Conservation (phyloP, 2,329 filamentous ascomycete genomes). For the Pseudophaeomoniella oleicola region DNA sequence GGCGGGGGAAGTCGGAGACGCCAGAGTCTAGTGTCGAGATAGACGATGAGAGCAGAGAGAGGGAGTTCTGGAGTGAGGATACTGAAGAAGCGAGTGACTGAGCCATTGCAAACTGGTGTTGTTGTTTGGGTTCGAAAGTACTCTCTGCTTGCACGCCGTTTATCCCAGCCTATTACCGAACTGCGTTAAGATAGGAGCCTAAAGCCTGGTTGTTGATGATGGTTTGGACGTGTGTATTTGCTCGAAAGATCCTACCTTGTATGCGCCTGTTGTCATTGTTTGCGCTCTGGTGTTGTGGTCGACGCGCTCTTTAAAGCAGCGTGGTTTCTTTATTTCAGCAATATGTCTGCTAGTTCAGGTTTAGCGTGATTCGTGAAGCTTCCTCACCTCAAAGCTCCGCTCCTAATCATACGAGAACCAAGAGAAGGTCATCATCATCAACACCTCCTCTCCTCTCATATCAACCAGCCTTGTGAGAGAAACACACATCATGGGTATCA, state of each 20-base stretch:
- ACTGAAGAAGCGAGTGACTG: slow-evolving; percentile 45
- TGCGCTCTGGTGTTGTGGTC: too few relatives aligned
- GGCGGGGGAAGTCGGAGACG: slow-evolving; percentile 48
- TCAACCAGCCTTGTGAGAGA: slow-evolving; percentile 19
- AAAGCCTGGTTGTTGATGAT: too few relatives aligned
- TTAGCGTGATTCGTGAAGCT: slow-evolving; percentile 2
- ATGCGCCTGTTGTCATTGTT: too few relatives aligned
- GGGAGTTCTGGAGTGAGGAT: slow-evolving; percentile 43
- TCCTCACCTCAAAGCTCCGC: slow-evolving; percentile 4
- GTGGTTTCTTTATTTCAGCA: slow-evolving; percentile 1
- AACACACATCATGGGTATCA: slow-evolving; percentile 54
- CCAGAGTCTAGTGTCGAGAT: slow-evolving; percentile 48
- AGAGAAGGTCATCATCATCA: slow-evolving; percentile 5
- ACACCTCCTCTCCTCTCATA: slow-evolving; percentile 4
- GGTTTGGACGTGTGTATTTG: too few relatives aligned
- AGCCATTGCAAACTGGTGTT: slow-evolving; percentile 17
- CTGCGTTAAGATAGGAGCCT: too few relatives aligned
- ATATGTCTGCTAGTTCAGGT: too few relatives aligned
- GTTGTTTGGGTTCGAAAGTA: not conserved
- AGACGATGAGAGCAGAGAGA: slow-evolving; percentile 47
- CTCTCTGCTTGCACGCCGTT: too few relatives aligned
- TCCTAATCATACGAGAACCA: slow-evolving; percentile 2
- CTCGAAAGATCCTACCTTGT: too few relatives aligned
- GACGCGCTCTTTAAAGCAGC: too few relatives aligned
- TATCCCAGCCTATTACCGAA: too few relatives aligned